These are phyloP conservation scores for Cordyceps cateniannulata DNA, from an alignment of 2,329 filamentous ascomycete genomes.

Conservation along the genomic window DNA sequence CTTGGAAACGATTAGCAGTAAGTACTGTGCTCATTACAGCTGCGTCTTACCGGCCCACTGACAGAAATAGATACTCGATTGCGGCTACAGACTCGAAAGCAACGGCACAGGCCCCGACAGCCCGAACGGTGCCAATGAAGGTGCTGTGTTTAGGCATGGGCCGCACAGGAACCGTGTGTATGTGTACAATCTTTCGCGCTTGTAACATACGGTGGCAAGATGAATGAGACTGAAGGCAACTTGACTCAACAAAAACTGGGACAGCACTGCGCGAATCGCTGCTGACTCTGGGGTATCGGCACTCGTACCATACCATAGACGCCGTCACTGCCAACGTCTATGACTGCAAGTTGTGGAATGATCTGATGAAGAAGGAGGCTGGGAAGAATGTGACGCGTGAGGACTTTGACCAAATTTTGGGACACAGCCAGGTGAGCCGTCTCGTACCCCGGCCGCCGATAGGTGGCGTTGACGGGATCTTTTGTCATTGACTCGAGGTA, in stretches of 20 bases:
- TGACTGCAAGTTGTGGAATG: constrained; percentile 9
- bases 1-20: no score
- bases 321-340: neutral
- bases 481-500: neutral
- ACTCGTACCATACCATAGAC: constrained; percentile 1
- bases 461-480: no score
- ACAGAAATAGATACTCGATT: neutral
- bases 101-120: neutral
- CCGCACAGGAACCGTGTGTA: constrained; percentile 8
- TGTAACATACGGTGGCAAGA: neutral
- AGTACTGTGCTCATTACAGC: no score
- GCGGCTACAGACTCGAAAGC: neutral
- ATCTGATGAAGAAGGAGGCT: neutral
- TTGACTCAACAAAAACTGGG: neutral
- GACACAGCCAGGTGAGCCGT: constrained; percentile 1
- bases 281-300: constrained; percentile 1
- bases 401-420: constrained; percentile 2
- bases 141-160: constrained; percentile 7
- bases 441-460: neutral
- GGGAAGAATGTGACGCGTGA: neutral
- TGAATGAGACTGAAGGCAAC: no score
- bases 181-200: no score
- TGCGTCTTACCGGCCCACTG: neutral
- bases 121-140: constrained; percentile 11
- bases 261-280: constrained; percentile 7